These are phyloP conservation scores for Phytophthora pisi DNA, from an alignment of 352 stramenopile species.

Conservation along the genomic window DNA sequence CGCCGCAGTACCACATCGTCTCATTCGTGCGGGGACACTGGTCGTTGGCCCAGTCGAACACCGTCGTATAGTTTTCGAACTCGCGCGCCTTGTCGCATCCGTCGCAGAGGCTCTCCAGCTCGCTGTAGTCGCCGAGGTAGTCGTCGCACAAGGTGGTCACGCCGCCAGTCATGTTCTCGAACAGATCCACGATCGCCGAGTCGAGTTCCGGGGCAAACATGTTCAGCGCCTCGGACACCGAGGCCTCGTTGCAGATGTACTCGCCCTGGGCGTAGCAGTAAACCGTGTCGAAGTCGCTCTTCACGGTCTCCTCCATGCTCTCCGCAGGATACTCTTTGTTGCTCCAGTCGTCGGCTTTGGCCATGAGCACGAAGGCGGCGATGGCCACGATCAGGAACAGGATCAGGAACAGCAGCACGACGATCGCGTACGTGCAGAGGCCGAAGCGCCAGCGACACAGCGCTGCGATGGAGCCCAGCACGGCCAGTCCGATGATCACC, in stretches of 20 bases:
- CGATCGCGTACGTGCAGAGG: constrained; percentile 60
- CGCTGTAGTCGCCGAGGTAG: constrained; percentile 39
- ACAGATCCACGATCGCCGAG: constrained; percentile 31
- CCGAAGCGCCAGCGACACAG: constrained; percentile 58
- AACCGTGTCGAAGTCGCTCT: constrained; percentile 61
- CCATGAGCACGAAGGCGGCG: constrained; percentile 49
- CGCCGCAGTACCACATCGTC: constrained; percentile 68
- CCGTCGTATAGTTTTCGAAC: constrained; percentile 66
- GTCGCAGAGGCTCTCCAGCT: constrained; percentile 51
- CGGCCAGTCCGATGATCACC: constrained; percentile 61
- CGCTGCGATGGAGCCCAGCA: constrained; percentile 61
- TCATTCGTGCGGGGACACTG: constrained; percentile 65
- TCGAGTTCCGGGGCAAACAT: constrained; percentile 54
- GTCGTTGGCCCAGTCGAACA: constrained; percentile 84
- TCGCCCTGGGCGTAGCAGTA: constrained; percentile 81
- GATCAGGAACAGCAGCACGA: constrained; percentile 60
- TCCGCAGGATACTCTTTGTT: constrained; percentile 50
- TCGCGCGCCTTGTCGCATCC: constrained; percentile 60
- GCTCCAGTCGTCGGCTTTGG: constrained; percentile 54
- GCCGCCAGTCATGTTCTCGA: constrained; percentile 48
- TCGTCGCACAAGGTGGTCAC: constrained; percentile 65
- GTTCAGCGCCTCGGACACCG: constrained; percentile 44
- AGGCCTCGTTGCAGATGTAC: constrained; percentile 68
- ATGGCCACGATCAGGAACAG: constrained; percentile 55
- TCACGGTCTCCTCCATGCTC: constrained; percentile 52